Evolutionary conservation across 2,329 filamentous ascomycete species (phyloP).

Genomic region (Aspergillus sp.): DNA sequence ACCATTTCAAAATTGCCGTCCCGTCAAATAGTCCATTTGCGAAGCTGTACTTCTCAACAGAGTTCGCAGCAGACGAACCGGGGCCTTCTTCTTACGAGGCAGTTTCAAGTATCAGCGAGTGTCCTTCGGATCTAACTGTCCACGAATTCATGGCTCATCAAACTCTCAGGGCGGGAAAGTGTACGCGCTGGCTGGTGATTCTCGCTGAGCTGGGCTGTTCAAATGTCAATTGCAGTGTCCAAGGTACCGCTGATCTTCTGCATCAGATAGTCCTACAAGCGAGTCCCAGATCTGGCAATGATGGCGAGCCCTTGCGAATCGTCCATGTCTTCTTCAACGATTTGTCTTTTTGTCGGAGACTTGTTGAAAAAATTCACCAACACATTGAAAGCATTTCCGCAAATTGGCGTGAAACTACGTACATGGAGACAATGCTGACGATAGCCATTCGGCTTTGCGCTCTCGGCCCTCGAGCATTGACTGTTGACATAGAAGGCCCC

Average conservation of each 20-base stretch:
- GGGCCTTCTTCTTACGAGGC: constrained; percentile 52
- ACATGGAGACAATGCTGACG: constrained; percentile 59
- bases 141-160: constrained; percentile 53
- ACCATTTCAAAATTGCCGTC: constrained; percentile 44
- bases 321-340: constrained; percentile 54
- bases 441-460: constrained; percentile 46
- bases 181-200: constrained; percentile 50
- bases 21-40: constrained; percentile 40
- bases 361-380: constrained; percentile 51
- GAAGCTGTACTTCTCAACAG: constrained; percentile 21
- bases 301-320: constrained; percentile 40
- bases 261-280: constrained; percentile 55
- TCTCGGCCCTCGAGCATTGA: constrained; percentile 23
- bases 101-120: constrained; percentile 47
- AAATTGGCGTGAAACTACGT: constrained; percentile 60
- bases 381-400: constrained; percentile 48
- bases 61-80: constrained; percentile 30
- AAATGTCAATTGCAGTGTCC: constrained; percentile 60
- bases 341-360: constrained; percentile 47
- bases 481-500: constrained; percentile 20
- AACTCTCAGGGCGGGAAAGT: constrained; percentile 43
- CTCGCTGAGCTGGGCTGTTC: constrained; percentile 52
- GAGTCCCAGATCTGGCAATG: constrained; percentile 47
- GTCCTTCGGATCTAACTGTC: constrained; percentile 46
- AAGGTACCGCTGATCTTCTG: constrained; percentile 52